Conservation (phyloP, 176 grass and related monocot genomes). For the Oryza meyeriana region DNA sequence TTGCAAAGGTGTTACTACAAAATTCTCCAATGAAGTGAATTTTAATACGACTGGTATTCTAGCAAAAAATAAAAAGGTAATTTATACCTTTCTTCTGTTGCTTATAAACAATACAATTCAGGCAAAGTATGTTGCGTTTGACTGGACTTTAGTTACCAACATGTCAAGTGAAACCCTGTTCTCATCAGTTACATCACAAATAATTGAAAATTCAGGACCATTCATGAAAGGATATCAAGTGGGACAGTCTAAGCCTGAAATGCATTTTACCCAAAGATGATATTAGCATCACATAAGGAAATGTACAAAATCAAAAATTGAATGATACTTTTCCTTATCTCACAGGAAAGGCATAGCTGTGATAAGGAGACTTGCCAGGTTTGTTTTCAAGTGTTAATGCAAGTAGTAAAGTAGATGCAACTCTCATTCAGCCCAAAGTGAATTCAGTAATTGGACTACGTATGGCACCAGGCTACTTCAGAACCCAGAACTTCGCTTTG, state of each 20-base stretch:
- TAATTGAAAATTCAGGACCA: neutral
- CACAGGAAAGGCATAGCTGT: neutral
- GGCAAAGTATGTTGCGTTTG: neutral
- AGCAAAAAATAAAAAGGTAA: neutral
- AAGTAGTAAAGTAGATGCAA: too few species aligned
- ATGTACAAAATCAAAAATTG: neutral
- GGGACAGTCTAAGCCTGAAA: neutral
- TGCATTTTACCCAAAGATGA: too few species aligned
- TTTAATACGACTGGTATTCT: neutral
- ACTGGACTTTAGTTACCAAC: neutral
- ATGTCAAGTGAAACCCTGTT: neutral
- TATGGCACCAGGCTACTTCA: conserved; percentile 8
- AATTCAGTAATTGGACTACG: neutral
- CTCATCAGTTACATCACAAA: neutral
- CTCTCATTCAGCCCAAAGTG: neutral
- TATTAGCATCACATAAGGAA: neutral
- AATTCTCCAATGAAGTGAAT: neutral
- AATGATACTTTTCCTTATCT: neutral
- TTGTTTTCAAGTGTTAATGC: neutral
- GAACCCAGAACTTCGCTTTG: conserved; percentile 46
- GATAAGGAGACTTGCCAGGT: neutral
- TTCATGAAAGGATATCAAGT: too few species aligned
- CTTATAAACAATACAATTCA: neutral
- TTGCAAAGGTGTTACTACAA: neutral
- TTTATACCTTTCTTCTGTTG: neutral